A percentile compares a stretch with the other conserved stretches of the same genome.
Evolutionary conservation across 164 flowering plant genomes (phyloP).

Genomic region (Vitis rupestris): DNA sequence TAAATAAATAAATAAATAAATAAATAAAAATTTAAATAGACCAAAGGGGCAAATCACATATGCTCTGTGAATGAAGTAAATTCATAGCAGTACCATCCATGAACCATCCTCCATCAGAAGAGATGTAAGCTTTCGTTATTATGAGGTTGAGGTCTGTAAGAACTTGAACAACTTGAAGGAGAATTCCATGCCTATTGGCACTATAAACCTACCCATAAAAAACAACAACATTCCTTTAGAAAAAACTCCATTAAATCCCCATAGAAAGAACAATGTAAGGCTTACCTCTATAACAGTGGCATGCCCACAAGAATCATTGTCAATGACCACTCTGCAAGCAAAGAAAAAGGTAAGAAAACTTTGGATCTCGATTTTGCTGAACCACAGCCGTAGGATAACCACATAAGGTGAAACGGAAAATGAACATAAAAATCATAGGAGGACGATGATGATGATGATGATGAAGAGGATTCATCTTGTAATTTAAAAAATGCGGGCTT

Average conservation of each 20-base stretch:
- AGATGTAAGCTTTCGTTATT: slow-evolving; percentile 67
- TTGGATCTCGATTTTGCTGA: too few species aligned
- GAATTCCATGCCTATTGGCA: slow-evolving; percentile 45
- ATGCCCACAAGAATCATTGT: slow-evolving; percentile 42
- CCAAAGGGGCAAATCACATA: too few species aligned
- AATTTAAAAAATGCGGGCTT: not conserved
- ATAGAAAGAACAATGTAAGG: not conserved
- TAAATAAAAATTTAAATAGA: not conserved
- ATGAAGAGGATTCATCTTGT: not conserved
- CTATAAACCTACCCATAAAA: slow-evolving; percentile 32
- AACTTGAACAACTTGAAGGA: slow-evolving; percentile 73
- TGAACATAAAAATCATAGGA: not conserved
- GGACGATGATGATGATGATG: not conserved
- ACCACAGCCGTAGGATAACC: not conserved
- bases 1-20: not conserved
- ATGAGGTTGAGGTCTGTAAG: slow-evolving; percentile 64
- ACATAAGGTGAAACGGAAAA: not conserved
- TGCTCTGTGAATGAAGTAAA: not conserved
- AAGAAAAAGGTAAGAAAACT: not conserved
- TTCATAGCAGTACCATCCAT: slow-evolving; percentile 62
- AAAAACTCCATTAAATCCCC: not conserved
- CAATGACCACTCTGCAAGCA: slow-evolving; percentile 51
- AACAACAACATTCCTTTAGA: not conserved
- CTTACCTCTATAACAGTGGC: slow-evolving; percentile 50
- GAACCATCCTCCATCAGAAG: slow-evolving; percentile 84